Conservation (phyloP, 108 stramenopile genomes). For the Fragilaria crotonensis region DNA sequence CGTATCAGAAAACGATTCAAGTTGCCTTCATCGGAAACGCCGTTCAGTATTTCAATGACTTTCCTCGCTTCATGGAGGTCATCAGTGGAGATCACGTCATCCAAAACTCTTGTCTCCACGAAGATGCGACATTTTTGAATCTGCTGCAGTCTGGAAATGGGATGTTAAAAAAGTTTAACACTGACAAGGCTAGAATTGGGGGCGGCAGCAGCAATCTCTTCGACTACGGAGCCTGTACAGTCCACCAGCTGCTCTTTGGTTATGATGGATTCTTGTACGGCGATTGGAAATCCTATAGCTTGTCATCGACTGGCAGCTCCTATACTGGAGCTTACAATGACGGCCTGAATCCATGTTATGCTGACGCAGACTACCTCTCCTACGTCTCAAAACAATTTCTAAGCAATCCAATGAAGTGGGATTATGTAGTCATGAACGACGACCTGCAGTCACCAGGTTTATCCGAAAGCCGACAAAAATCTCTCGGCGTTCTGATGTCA, state of each 20-base stretch:
- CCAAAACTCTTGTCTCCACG: conserved; percentile 47
- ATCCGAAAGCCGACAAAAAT: conserved; percentile 17
- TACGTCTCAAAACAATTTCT: neutral
- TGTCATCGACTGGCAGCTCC: conserved; percentile 1
- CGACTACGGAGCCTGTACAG: conserved; percentile 49
- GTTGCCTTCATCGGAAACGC: conserved; percentile 68
- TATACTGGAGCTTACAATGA: conserved; percentile 30
- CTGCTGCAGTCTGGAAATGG: conserved; percentile 43
- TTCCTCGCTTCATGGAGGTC: conserved; percentile 39
- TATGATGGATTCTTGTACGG: conserved; percentile 14
- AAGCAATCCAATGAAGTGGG: conserved; percentile 20
- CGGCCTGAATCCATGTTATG: conserved; percentile 41
- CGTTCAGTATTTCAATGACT: conserved; percentile 63
- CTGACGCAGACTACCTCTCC: neutral
- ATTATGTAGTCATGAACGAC: conserved; percentile 73
- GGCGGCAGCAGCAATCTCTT: conserved; percentile 14
- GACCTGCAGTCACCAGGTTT: conserved; percentile 65
- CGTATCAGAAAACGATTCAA: conserved; percentile 10
- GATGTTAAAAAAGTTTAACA: conserved; percentile 45
- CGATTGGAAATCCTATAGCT: neutral
- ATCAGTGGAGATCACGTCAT: conserved; percentile 13
- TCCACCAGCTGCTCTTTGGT: conserved; percentile 40
- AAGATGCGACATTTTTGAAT: conserved; percentile 10
- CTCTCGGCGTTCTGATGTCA: conserved; percentile 21
- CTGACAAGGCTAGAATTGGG: conserved; percentile 23